Evolutionary conservation across 768 basidiomycete species (phyloP).

Genomic region (Amanita fuliginea): DNA sequence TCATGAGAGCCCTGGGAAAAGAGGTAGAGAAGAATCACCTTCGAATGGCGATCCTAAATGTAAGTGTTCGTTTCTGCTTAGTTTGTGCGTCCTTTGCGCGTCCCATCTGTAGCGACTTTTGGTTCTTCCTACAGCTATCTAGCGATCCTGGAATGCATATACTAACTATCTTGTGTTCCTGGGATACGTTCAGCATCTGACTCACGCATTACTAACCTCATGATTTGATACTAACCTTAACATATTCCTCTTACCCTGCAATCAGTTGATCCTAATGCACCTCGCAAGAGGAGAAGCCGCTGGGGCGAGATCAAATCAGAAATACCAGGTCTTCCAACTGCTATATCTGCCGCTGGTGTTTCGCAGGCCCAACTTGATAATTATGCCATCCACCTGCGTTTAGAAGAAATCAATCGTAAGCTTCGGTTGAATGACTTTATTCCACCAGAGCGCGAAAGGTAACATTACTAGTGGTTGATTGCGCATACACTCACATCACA

Average conservation of each 20-base stretch:
- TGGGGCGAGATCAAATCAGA: conserved; percentile 95
- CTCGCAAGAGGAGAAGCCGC: conserved; percentile 91
- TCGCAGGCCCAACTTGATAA: conserved; percentile 95
- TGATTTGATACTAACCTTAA: conserved; percentile 26
- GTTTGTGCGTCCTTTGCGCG: conserved; percentile 11
- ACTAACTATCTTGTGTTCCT: not conserved
- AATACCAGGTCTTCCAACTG: conserved; percentile 88
- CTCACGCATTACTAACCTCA: conserved; percentile 21
- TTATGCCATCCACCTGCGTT: conserved; percentile 89
- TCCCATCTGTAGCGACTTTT: conserved; percentile 23
- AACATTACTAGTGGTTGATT: conserved; percentile 4
- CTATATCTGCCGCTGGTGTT: conserved; percentile 87
- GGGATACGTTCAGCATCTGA: conserved; percentile 20
- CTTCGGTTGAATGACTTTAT: conserved; percentile 89
- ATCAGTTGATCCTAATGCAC: conserved; percentile 72
- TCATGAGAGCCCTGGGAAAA: conserved; percentile 42
- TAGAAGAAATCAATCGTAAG: conserved; percentile 97
- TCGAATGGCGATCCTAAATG: conserved; percentile 54
- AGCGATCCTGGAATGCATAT: conserved; percentile 4
- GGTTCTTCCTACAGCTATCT: conserved; percentile 4
- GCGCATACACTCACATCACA: conserved; percentile 17
- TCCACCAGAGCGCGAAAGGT: conserved; percentile 92
- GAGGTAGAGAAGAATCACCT: conserved; percentile 61
- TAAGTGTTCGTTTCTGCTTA: conserved; percentile 38
- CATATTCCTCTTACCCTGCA: conserved; percentile 38